Percentiles rank a stretch among this genome's conserved stretches.
These are phyloP conservation scores for Fusarium penzigii DNA, from an alignment of 2,329 filamentous ascomycete species.

Conservation along the genomic window DNA sequence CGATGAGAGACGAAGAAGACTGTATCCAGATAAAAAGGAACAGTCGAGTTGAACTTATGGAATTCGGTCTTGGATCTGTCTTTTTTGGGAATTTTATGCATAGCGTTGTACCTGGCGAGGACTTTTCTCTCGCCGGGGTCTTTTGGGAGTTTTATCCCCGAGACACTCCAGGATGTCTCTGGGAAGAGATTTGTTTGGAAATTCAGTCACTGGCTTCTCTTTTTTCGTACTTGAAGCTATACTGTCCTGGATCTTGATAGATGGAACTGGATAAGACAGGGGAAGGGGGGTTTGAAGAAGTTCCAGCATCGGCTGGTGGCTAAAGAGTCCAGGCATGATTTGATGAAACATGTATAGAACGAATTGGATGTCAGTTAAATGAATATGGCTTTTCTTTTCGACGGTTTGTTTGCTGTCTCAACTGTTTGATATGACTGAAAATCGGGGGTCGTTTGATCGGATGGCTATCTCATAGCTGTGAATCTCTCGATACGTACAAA, in stretches of 20 bases:
- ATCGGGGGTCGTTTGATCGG: no score
- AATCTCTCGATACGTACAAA: no score
- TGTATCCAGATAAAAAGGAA: neutral
- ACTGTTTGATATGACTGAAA: neutral
- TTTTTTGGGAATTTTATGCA: neutral
- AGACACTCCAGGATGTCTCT: neutral
- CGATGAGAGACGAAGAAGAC: neutral
- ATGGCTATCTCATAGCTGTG: no score
- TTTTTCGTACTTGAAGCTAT: neutral
- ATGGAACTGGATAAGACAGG: no score
- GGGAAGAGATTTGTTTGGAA: neutral
- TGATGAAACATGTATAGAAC: neutral
- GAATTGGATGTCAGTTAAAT: neutral
- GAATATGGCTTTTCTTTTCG: neutral
- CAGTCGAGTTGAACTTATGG: neutral
- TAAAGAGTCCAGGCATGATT: neutral
- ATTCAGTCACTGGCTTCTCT: neutral
- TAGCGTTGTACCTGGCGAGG: neutral
- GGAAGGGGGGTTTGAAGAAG: neutral
- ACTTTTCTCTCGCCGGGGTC: neutral
- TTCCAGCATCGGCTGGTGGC: neutral
- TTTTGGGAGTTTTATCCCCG: neutral
- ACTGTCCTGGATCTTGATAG: neutral
- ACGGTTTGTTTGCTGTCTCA: neutral
- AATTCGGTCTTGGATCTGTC: neutral